phyloP scores from a whole-genome alignment of 1,284 basidiomycete genomes.

The Ganoderma multipileum region DNA sequence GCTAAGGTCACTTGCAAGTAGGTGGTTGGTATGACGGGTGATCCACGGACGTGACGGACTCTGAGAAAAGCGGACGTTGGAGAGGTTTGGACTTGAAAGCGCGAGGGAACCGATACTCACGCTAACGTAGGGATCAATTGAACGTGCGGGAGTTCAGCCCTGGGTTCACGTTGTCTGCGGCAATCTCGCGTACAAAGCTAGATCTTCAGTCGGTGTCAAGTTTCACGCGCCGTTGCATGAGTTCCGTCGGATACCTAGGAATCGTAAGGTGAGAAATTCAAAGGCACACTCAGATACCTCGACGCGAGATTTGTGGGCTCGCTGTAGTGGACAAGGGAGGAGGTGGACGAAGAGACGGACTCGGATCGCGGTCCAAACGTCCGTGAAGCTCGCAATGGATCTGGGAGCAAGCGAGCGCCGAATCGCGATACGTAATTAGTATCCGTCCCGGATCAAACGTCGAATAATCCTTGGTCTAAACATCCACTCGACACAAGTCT shows the following conservation, averaged over 20 bases:
- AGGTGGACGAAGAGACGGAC: neutral
- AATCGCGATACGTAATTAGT: conserved; percentile 6
- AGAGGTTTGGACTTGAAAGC: neutral
- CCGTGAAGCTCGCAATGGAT: neutral
- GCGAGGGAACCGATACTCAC: conserved; percentile 15
- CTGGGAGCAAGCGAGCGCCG: neutral
- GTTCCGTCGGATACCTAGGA: neutral
- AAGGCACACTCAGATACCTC: neutral
- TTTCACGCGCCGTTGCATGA: conserved; percentile 1
- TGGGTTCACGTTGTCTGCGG: conserved; percentile 12
- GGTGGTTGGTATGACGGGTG: neutral
- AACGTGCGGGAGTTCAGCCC: conserved; percentile 1
- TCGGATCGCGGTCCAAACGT: too few species aligned
- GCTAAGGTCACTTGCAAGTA: neutral
- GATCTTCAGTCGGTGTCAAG: conserved; percentile 22
- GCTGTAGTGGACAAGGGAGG: neutral
- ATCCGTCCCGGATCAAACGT: conserved; percentile 11
- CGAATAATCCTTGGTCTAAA: neutral
- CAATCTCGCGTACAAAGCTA: conserved; percentile 24
- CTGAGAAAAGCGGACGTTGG: neutral
- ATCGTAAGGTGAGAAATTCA: neutral
- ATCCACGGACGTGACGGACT: neutral
- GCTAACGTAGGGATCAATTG: conserved; percentile 9
- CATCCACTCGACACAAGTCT: too few species aligned
- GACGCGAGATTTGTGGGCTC: neutral